These are phyloP conservation scores for Lactifluus subvellereus DNA, from an alignment of 768 basidiomycete genomes.

Conservation along the genomic window DNA sequence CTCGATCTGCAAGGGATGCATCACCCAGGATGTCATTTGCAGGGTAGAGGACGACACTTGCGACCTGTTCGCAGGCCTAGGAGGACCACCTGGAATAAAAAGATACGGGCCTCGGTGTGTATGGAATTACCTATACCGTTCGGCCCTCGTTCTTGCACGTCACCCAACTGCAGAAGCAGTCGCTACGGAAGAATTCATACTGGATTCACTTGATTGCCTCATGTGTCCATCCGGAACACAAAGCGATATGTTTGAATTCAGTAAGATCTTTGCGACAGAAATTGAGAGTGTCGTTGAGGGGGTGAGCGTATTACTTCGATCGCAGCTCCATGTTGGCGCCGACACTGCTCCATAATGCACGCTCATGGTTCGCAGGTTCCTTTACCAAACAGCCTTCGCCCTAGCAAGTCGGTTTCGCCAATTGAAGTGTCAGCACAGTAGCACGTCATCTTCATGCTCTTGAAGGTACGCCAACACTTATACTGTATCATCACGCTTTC, in stretches of 20 bases:
- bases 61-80: no score
- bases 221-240: not conserved
- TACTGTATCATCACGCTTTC: no score
- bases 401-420: no score
- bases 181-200: not conserved
- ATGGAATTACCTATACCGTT: conserved; percentile 5
- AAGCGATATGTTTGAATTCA: not conserved
- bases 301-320: not conserved
- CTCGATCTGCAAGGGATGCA: not conserved
- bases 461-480: no score
- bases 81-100: no score
- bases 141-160: not conserved
- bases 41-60: no score
- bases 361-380: not conserved
- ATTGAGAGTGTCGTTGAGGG: not conserved
- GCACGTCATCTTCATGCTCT: no score
- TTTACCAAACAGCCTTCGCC: not conserved
- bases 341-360: not conserved
- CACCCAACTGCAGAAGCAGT: not conserved
- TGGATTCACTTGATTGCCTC: not conserved
- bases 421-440: no score
- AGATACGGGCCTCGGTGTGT: not conserved
- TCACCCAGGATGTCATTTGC: not conserved
- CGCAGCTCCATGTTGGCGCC: not conserved
- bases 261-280: not conserved